Base-by-base conservation (phyloP, 177 flowering plant genomes). In the Vitis hybrid region DNA sequence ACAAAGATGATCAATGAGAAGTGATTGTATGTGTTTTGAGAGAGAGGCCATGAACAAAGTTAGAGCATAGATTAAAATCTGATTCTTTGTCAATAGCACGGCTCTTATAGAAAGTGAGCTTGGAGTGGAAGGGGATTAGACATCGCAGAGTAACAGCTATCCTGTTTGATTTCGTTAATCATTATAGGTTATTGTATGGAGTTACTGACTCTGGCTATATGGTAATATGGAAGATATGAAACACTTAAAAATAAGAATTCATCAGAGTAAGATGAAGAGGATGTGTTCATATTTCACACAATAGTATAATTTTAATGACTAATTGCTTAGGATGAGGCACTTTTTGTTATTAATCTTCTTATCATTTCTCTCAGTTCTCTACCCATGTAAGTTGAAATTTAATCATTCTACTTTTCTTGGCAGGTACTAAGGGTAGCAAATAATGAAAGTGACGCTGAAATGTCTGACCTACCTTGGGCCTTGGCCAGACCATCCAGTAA, bases 401-500 rank as follows among this genome's bases (percentile, higher is more conserved):
- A 46, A 52, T 40, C 6, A 48, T 56, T 46, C 52, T 56, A 14
- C 65, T 70, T 51, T 59, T 72, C 4, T 67, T 68, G 79, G 73
- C 85, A 96, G 99, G 91, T 96, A 21, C 75, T 93, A 59, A 82
- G 88, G 80, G 60, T 83, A 35, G 85, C 91, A 54, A 88, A 81
- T 72, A 84, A 73, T 82, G 98, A 86, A 6, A 69, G 61, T 77
- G 92, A 88, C 55, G 77, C 80, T 65, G 97, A 90, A 60, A 70
- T 65, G 66, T 78, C 85, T 70, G 98, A 91, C 54, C 67, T 81
- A 18, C 99, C 95, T 40, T 90, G 92, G 92, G 95, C 95, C 60
- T 83, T 91, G 80, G 80, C 85, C 14, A 89, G 88, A 78, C 82
- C 93, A 60, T 79, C 90, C 15, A 80, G 71, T 61, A 88, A 85